Evolutionary conservation across 2,329 filamentous ascomycete species (phyloP).

Genomic region (Cordyceps sp.): DNA sequence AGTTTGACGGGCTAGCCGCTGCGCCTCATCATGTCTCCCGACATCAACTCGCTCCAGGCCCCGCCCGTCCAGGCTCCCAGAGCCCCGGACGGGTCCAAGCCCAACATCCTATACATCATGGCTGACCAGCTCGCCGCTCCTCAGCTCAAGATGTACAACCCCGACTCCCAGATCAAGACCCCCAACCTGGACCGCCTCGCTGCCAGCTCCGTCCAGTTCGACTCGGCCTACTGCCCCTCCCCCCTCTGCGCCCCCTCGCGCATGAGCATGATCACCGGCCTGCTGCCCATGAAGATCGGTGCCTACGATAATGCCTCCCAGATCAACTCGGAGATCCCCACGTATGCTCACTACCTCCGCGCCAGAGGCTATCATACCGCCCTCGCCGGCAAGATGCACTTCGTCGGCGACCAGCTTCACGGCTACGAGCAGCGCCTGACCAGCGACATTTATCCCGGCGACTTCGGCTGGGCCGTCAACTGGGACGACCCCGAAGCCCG

Average conservation of each 20-base stretch:
- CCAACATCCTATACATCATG: constrained; percentile 64
- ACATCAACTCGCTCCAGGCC: constrained; percentile 54
- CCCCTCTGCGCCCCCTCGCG: constrained; percentile 84
- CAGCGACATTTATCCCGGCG: constrained; percentile 89
- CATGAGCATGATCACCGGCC: constrained; percentile 88
- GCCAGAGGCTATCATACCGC: constrained; percentile 76
- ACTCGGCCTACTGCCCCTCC: constrained; percentile 87
- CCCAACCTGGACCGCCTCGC: constrained; percentile 78
- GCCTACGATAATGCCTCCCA: constrained; percentile 85
- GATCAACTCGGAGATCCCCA: constrained; percentile 69
- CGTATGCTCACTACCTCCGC: constrained; percentile 83
- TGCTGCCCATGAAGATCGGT: constrained; percentile 79
- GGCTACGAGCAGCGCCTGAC: constrained; percentile 86
- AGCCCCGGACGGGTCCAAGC: constrained; percentile 12
- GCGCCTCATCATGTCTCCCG: constrained; percentile 51
- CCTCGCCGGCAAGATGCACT: constrained; percentile 93
- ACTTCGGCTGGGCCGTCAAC: constrained; percentile 89
- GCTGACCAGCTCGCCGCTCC: constrained; percentile 88
- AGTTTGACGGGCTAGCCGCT: neutral
- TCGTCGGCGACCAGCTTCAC: constrained; percentile 86
- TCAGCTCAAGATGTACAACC: constrained; percentile 81
- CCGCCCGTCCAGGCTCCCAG: constrained; percentile 13
- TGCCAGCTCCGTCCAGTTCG: constrained; percentile 70
- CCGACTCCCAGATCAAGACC: constrained; percentile 76
- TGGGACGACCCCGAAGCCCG: constrained; percentile 82